These are phyloP conservation scores for Rhynchospora tenuis DNA, from an alignment of 176 grass and related monocot genomes.

Conservation along the genomic window DNA sequence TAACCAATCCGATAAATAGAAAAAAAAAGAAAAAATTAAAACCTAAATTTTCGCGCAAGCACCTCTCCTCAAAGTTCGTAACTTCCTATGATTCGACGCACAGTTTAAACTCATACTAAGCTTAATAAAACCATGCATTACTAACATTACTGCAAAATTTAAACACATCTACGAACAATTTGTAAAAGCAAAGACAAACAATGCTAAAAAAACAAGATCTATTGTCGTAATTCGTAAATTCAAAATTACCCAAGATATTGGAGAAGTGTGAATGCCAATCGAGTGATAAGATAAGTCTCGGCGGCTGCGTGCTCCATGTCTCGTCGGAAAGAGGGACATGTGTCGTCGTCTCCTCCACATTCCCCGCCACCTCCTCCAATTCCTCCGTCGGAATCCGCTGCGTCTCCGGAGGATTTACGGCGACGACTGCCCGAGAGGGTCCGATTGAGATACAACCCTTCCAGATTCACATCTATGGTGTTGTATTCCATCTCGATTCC, in stretches of 20 bases:
- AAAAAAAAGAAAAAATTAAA: neutral
- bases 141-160: neutral
- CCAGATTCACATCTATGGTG: conserved; percentile 24
- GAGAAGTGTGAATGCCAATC: conserved; percentile 69
- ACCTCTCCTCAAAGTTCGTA: neutral
- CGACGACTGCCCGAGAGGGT: conserved; percentile 40
- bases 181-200: neutral
- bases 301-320: conserved; percentile 42
- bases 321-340: neutral
- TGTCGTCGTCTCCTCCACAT: neutral
- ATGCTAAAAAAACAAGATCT: too few relatives aligned
- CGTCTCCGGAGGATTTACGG: conserved; percentile 18
- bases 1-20: neutral
- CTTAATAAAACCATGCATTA: neutral
- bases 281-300: conserved; percentile 81
- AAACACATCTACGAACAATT: neutral
- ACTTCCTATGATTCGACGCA: neutral
- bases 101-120: neutral
- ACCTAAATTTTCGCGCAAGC: neutral
- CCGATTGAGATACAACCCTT: conserved; percentile 27
- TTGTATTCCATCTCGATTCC: conserved; percentile 2
- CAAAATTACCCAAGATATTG: conserved; percentile 75
- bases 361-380: neutral
- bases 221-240: neutral
- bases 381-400: neutral